Conservation (phyloP, 371 early-diverging fungal genomes). For the Mortierella sp. region DNA sequence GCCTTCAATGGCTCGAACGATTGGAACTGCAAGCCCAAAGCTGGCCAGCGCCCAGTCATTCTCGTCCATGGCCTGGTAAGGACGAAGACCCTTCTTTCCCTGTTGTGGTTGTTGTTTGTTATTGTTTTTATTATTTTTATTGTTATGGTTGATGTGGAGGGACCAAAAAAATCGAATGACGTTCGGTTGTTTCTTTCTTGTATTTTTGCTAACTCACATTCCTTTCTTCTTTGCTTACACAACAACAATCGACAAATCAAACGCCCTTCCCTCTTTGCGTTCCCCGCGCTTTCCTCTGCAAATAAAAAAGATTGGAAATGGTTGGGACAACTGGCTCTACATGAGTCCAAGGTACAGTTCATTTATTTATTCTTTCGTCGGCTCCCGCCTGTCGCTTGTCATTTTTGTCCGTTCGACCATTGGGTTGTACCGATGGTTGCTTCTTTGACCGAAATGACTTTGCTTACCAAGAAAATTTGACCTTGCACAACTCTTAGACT, state of each 20-base stretch:
- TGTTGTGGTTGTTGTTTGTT: no score
- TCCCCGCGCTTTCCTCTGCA: no score
- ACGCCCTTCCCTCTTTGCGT: no score
- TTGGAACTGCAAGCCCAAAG: constrained; percentile 49
- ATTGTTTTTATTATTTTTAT: no score
- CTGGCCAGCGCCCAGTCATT: constrained; percentile 27
- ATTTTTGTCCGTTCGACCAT: no score
- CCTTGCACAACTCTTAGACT: constrained; percentile 8
- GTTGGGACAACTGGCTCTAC: constrained; percentile 58
- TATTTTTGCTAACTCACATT: constrained; percentile 2
- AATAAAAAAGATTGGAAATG: constrained; percentile 32
- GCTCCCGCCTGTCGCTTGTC: no score
- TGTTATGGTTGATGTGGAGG: no score
- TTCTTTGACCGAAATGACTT: no score
- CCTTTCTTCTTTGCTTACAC: neutral
- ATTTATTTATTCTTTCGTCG: no score
- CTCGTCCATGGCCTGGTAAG: constrained; percentile 51
- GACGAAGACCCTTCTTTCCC: neutral
- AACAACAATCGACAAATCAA: no score
- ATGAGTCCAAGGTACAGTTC: constrained; percentile 27
- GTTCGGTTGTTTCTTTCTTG: neutral
- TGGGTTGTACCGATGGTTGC: no score
- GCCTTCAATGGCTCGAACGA: constrained; percentile 39
- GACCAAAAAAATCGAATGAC: no score
- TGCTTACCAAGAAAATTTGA: neutral